These are phyloP conservation scores for Beta lomatogona DNA, from an alignment of 179 eudicot genomes.

Conservation along the genomic window DNA sequence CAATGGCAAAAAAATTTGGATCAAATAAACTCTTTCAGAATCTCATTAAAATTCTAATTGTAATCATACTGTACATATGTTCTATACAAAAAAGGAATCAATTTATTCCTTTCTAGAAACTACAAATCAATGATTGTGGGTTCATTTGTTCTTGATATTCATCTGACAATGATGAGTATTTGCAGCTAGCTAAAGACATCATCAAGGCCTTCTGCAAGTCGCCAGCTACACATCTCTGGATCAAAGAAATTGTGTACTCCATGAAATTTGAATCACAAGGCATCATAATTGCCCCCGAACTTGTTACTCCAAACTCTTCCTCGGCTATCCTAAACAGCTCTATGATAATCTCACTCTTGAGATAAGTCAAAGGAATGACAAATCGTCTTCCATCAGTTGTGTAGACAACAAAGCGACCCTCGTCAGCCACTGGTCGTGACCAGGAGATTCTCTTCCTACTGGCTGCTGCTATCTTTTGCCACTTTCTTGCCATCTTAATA, in stretches of 20 bases:
- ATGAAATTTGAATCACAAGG: conserved; percentile 22
- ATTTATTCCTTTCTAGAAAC: conserved; percentile 3
- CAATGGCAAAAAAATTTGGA: background rate
- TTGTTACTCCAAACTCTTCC: conserved; percentile 25
- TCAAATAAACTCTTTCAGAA: background rate
- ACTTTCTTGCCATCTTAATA: conserved; percentile 19
- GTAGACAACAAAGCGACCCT: conserved; percentile 21
- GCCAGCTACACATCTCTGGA: conserved; percentile 2
- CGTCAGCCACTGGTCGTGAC: background rate
- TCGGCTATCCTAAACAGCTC: conserved; percentile 26
- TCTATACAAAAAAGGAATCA: background rate
- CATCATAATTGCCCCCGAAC: conserved; percentile 20
- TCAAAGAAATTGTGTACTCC: conserved; percentile 14
- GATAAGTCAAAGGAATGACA: conserved; percentile 13
- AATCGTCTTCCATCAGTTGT: conserved; percentile 17
- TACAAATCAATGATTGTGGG: background rate
- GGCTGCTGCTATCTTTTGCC: conserved; percentile 15
- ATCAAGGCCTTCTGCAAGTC: conserved; percentile 24
- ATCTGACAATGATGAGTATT: conserved; percentile 5
- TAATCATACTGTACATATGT: background rate
- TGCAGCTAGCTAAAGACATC: background rate
- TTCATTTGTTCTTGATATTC: background rate
- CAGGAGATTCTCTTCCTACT: conserved; percentile 4
- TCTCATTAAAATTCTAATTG: background rate
- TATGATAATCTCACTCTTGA: conserved; percentile 3